Evolutionary conservation across 139 green algal species (phyloP).

Genomic region (Coelastrella sp.): DNA sequence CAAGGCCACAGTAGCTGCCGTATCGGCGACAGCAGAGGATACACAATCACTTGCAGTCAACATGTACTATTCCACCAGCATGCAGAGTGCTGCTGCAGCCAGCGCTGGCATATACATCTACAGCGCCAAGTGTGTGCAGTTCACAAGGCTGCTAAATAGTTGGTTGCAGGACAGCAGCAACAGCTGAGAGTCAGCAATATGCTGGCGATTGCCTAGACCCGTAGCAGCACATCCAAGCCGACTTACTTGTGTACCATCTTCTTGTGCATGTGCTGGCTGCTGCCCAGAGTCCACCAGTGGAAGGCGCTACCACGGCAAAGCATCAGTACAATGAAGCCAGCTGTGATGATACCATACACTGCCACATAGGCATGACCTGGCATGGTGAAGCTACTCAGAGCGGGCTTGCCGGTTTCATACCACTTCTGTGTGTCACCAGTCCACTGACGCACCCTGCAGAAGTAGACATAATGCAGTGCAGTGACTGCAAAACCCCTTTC

Average conservation of each 20-base stretch:
- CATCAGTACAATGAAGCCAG: constrained; percentile 65
- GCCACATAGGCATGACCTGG: constrained; percentile 56
- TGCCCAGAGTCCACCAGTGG: constrained; percentile 50
- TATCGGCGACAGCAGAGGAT: too few species aligned
- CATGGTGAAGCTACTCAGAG: neutral
- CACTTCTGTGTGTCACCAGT: constrained; percentile 48
- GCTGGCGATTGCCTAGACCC: too few species aligned
- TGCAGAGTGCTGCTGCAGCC: too few species aligned
- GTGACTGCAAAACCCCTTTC: neutral
- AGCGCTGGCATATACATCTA: too few species aligned
- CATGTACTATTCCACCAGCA: too few species aligned
- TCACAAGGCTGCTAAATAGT: too few species aligned
- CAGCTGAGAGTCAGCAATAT: too few species aligned
- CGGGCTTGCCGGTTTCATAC: constrained; percentile 30
- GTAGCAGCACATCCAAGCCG: neutral
- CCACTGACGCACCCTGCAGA: constrained; percentile 60
- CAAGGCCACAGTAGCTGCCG: too few species aligned
- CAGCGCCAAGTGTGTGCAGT: too few species aligned
- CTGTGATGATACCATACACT: constrained; percentile 56
- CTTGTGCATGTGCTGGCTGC: constrained; percentile 43
- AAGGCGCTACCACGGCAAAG: constrained; percentile 63
- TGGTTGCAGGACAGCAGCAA: too few species aligned
- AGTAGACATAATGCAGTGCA: constrained; percentile 32
- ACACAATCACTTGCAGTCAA: too few species aligned
- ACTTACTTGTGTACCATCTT: constrained; percentile 46